phyloP scores from a whole-genome alignment of 352 stramenopile genomes.

The Globisporangium ultimum region DNA sequence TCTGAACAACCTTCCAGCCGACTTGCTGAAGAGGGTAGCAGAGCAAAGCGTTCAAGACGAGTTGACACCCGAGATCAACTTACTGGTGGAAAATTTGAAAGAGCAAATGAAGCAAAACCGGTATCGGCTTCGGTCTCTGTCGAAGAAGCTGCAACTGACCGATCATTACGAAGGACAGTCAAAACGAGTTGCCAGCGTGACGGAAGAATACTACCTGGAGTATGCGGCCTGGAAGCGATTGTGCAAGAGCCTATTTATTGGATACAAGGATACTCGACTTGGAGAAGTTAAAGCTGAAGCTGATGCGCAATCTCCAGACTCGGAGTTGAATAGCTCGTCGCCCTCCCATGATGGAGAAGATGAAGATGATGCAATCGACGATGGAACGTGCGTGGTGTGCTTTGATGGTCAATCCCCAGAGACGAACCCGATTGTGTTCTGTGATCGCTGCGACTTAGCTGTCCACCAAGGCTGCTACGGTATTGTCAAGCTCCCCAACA shows the following conservation, averaged over 20 bases:
- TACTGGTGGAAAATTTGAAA: conserved; percentile 73
- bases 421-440: conserved; percentile 89
- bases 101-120: conserved; percentile 77
- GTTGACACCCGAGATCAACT: conserved; percentile 66
- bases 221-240: conserved; percentile 77
- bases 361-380: conserved; percentile 56
- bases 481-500: conserved; percentile 75
- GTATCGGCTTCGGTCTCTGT: conserved; percentile 46
- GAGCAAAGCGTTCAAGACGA: conserved; percentile 33
- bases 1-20: not conserved
- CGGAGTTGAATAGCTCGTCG: conserved; percentile 15
- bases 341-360: conserved; percentile 24
- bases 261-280: conserved; percentile 36
- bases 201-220: conserved; percentile 73
- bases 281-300: conserved; percentile 4
- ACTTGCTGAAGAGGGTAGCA: not conserved
- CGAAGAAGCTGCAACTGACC: conserved; percentile 36
- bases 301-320: conserved; percentile 11
- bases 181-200: conserved; percentile 14
- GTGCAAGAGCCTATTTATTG: conserved; percentile 60
- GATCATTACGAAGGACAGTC: conserved; percentile 16
- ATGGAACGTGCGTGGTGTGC: conserved; percentile 87
- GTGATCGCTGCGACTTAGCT: conserved; percentile 85
- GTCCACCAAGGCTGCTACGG: conserved; percentile 90
- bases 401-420: conserved; percentile 88